A percentile compares a stretch with the other conserved stretches of the same genome.
Conservation (phyloP, 2,329 filamentous ascomycete species). For the Trichophyton simii region DNA sequence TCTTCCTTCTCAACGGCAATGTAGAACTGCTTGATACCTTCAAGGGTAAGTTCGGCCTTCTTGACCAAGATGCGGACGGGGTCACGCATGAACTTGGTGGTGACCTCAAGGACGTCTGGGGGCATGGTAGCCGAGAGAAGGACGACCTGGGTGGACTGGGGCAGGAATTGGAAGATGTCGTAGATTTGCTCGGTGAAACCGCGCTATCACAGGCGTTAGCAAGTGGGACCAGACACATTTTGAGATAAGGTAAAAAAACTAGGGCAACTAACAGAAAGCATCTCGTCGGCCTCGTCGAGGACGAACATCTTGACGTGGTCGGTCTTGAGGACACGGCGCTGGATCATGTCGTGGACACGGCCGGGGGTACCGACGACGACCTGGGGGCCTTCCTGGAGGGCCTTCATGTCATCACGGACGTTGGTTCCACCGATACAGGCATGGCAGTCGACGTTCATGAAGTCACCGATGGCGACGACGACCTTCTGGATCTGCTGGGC, state of each 20-base stretch:
- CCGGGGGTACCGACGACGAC: conserved; percentile 97
- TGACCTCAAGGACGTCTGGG: conserved; percentile 97
- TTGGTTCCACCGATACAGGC: conserved; percentile 97
- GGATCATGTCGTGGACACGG: conserved; percentile 78
- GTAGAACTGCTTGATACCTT: conserved; percentile 99
- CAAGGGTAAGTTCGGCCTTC: conserved; percentile 98
- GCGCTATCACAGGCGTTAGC: conserved; percentile 36
- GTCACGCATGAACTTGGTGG: conserved; percentile 99
- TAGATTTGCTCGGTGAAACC: conserved; percentile 99
- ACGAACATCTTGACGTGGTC: conserved; percentile 69
- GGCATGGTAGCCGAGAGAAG: conserved; percentile 97
- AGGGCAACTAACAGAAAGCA: conserved; percentile 47
- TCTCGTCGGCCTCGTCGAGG: conserved; percentile 68
- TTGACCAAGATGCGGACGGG: conserved; percentile 98
- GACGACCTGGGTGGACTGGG: conserved; percentile 95
- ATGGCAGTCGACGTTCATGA: conserved; percentile 99
- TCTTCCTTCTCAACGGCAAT: conserved; percentile 99
- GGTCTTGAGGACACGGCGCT: conserved; percentile 58
- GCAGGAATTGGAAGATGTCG: conserved; percentile 98
- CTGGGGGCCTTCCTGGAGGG: conserved; percentile 94
- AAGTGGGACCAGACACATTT: not conserved
- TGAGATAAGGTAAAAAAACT: not conserved
- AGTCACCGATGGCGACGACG: conserved; percentile 98
- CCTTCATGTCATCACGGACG: conserved; percentile 93
- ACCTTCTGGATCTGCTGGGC: conserved; percentile 98